Percentiles rank a stretch among this genome's conserved stretches.
Conservation (phyloP, 257 asterid species). For the Solanum paucissectum region DNA sequence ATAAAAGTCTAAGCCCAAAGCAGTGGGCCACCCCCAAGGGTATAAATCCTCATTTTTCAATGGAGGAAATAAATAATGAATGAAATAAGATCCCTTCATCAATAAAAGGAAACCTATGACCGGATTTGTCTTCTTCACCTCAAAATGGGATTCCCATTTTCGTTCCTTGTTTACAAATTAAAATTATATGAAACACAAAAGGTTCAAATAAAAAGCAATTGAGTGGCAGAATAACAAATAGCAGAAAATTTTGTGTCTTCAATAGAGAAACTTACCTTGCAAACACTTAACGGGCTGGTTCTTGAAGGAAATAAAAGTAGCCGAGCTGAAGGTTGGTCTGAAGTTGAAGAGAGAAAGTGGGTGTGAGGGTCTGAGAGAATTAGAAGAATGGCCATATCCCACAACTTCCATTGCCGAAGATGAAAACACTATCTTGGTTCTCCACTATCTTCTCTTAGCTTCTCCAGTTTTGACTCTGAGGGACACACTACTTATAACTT, state of each 20-base stretch:
- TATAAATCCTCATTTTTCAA: not conserved
- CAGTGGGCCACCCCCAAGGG: not conserved
- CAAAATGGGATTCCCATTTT: not conserved
- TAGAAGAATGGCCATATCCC: constrained; percentile 11
- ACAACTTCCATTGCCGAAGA: constrained; percentile 19
- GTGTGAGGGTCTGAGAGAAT: constrained; percentile 4
- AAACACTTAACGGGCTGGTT: not conserved
- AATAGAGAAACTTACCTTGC: not conserved
- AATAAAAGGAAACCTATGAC: not conserved
- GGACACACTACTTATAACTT: not conserved
- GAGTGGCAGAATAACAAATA: not conserved
- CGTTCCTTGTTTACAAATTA: not conserved
- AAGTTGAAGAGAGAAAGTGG: constrained; percentile 21
- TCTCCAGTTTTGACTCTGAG: not conserved
- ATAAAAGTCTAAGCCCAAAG: not conserved
- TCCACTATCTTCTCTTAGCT: not conserved
- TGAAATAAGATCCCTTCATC: not conserved
- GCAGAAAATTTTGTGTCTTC: not conserved
- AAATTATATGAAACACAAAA: not conserved
- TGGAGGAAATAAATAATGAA: not conserved
- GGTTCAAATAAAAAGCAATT: not conserved
- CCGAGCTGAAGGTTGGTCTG: not conserved
- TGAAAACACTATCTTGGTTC: constrained; percentile 1
- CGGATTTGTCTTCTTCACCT: not conserved
- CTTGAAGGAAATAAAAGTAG: not conserved